Conservation (phyloP, 2,329 filamentous ascomycete genomes). For the Phaeoacremonium minimum region DNA sequence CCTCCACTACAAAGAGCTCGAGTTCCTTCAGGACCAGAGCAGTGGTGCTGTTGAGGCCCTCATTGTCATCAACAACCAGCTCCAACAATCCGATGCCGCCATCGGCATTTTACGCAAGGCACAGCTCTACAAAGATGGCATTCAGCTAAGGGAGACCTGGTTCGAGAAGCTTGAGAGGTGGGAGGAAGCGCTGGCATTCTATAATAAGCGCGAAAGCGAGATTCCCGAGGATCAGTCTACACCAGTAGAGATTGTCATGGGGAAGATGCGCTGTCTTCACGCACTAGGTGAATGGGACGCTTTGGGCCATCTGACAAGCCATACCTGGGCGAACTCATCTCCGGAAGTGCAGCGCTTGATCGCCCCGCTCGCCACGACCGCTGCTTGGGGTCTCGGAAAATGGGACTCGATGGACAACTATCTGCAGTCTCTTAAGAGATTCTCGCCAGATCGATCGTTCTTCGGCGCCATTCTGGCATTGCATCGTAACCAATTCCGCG, state of each 20-base stretch:
- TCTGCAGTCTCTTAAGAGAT: slow-evolving; percentile 87
- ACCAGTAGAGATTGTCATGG: slow-evolving; percentile 95
- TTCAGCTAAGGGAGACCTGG: slow-evolving; percentile 96
- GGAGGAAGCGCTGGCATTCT: slow-evolving; percentile 93
- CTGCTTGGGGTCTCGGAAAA: slow-evolving; percentile 92
- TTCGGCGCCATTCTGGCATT: slow-evolving; percentile 94
- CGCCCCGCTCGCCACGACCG: slow-evolving; percentile 88
- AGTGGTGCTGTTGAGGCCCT: slow-evolving; percentile 92
- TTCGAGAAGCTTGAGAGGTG: slow-evolving; percentile 97
- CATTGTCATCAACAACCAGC: slow-evolving; percentile 98
- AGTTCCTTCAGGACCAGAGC: slow-evolving; percentile 97
- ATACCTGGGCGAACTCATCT: slow-evolving; percentile 88
- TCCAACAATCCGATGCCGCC: slow-evolving; percentile 96
- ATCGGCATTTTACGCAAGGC: slow-evolving; percentile 97
- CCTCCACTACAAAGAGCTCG: slow-evolving; percentile 96
- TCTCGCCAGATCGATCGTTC: slow-evolving; percentile 92
- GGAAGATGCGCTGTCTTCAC: slow-evolving; percentile 98
- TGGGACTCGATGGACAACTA: slow-evolving; percentile 99
- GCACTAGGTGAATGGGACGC: slow-evolving; percentile 97
- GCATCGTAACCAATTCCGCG: slow-evolving; percentile 91
- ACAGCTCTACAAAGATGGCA: slow-evolving; percentile 87
- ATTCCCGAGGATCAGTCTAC: slow-evolving; percentile 50
- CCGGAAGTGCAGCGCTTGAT: slow-evolving; percentile 86
- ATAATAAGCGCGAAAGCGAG: slow-evolving; percentile 78
- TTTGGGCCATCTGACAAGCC: slow-evolving; percentile 80